Conservation (phyloP, 495 filamentous ascomycete species). For the Trichoderma orchidacearum region DNA sequence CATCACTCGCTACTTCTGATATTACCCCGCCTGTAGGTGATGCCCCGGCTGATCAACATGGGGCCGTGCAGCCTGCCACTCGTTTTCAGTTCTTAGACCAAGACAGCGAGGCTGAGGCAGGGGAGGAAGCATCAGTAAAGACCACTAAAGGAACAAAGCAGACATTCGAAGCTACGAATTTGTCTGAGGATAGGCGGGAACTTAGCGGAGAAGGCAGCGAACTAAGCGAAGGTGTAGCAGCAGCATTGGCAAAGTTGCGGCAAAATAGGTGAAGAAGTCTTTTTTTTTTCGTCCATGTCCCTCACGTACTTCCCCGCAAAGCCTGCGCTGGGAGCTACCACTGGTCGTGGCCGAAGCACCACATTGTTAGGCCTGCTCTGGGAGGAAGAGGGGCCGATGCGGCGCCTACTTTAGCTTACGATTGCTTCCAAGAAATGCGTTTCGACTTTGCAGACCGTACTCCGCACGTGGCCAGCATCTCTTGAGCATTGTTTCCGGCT, state of each 20-base stretch:
- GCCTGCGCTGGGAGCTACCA: neutral
- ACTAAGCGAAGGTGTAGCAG: conserved; percentile 38
- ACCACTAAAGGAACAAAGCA: neutral
- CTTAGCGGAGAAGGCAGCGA: conserved; percentile 20
- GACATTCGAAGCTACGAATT: neutral
- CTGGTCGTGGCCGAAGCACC: neutral
- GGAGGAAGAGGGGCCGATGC: too few species aligned
- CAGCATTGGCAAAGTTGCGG: conserved; percentile 36
- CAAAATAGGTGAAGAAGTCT: conserved; percentile 20
- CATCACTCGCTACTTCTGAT: neutral
- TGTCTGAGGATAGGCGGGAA: conserved; percentile 8
- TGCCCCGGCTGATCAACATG: neutral
- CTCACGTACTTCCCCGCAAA: neutral
- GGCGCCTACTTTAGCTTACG: too few species aligned
- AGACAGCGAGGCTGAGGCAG: neutral
- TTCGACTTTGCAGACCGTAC: too few species aligned
- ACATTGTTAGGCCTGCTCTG: too few species aligned
- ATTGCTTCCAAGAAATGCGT: too few species aligned
- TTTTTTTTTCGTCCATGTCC: neutral
- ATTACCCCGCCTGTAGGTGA: conserved; percentile 6
- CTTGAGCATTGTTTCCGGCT: too few species aligned
- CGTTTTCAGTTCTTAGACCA: conserved; percentile 4
- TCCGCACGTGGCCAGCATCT: too few species aligned
- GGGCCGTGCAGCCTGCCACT: neutral
- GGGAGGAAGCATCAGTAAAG: neutral